Base-by-base conservation (phyloP, 371 early-diverging fungal genomes). In the Mucor racemosus region DNA sequence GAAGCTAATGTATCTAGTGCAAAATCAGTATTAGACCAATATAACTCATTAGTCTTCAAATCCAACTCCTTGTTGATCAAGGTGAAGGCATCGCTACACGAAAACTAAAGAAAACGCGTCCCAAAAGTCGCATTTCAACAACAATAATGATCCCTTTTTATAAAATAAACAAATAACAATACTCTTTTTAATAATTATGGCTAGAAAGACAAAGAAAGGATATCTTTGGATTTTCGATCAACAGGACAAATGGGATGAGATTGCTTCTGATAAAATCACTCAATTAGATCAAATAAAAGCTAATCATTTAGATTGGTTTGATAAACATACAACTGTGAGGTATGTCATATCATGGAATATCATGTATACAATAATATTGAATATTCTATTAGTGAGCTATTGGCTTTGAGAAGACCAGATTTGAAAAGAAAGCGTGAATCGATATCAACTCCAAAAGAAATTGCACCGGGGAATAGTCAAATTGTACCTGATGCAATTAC, bases 161-260 rank as follows among this genome's bases (percentile, higher is more conserved):
- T 33, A 4, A 54, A 33, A 33, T 31, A 54, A 13, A 9, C 15
- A 50, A 6, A 26, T 26, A 26, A 26, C n/a, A n/a, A n/a, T n/a
- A n/a, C n/a, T 26, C 26, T 26, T 26, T 26, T 26, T 26, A 26
- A 26, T 26, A 26, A 26, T 26, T 26, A 64, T 57, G 58, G 7
- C 35, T 34, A 38, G 42, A 58, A 58, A 35, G 7, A 46, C 34
- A 17, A 58, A 44, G 38, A 57, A 56, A 13, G 55, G 39, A 1
- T 67, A 67, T 57, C 54, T 21, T 39, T 67, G 67, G 67, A 58
- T 48, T 21, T 35, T 54, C 2, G 62, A 67, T 36, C 62, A 62
- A 31, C 55, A 46, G 10, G 57, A 61, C 13, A 55, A 57, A 44
- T 67, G 67, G 67, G 50, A 62, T 17, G 33, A 55, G 3, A 38